phyloP scores from a whole-genome alignment of 2,329 filamentous ascomycete species.

The Xylariaceae sp. region DNA sequence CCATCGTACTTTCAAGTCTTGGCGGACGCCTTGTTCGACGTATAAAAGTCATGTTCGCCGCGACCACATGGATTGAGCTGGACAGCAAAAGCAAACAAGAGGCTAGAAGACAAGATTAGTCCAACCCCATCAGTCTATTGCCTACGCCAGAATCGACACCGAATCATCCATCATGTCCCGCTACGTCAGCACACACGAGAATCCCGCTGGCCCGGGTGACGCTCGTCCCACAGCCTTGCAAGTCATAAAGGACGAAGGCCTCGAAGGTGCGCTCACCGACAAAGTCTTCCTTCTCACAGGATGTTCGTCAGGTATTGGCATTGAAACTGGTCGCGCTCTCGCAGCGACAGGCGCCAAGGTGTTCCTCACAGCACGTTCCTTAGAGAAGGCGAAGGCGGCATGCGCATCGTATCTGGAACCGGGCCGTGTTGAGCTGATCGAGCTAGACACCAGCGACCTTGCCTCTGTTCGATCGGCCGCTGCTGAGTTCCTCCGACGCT shows the following conservation, averaged over 20 bases:
- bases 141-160: not conserved
- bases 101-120: too few relatives aligned
- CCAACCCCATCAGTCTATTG: too few relatives aligned
- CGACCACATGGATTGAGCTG: too few relatives aligned
- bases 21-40: too few relatives aligned
- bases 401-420: not conserved
- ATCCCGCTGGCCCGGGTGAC: slow-evolving; percentile 31
- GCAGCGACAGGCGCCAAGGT: not conserved
- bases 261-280: slow-evolving; percentile 28
- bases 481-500: slow-evolving; percentile 23
- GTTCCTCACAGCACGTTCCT: not conserved
- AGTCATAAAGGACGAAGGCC: slow-evolving; percentile 33
- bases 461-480: slow-evolving; percentile 30
- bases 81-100: too few relatives aligned
- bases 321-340: not conserved
- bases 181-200: not conserved
- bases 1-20: too few relatives aligned
- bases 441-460: not conserved
- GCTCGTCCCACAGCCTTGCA: slow-evolving; percentile 35
- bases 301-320: not conserved
- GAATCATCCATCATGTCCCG: not conserved
- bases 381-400: not conserved
- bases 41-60: too few relatives aligned
- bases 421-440: slow-evolving; percentile 8
- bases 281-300: slow-evolving; percentile 26